Percentiles rank a stretch among this genome's conserved stretches.
These are phyloP conservation scores for Coemansia sp. DNA, from an alignment of 192 early-diverging fungal species.

Conservation along the genomic window DNA sequence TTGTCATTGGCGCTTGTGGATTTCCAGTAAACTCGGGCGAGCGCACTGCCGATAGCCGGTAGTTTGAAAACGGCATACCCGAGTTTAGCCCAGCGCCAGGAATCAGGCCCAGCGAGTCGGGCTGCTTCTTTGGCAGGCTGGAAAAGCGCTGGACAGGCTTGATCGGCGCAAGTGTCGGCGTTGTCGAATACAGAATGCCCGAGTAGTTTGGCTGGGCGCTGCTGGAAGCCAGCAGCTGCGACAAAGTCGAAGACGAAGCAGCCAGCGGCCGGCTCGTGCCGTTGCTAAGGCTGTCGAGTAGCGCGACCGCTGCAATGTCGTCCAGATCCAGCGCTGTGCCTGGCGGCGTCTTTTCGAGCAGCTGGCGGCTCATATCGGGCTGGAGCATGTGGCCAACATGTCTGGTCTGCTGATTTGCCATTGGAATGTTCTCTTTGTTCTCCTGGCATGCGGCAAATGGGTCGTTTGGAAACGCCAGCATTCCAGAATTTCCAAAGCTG, in stretches of 20 bases:
- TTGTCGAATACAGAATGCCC: slow-evolving; percentile 1
- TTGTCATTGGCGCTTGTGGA: neutral
- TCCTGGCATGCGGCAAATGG: slow-evolving; percentile 17
- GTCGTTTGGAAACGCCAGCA: slow-evolving; percentile 19
- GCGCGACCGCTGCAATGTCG: slow-evolving; percentile 48
- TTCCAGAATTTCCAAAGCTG: neutral
- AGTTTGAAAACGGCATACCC: slow-evolving; percentile 23
- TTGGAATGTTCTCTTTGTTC: slow-evolving; percentile 23
- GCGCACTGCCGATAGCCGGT: slow-evolving; percentile 23
- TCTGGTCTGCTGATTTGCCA: neutral
- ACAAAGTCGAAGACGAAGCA: slow-evolving; percentile 4
- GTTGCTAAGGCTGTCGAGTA: slow-evolving; percentile 45
- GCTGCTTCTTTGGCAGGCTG: neutral
- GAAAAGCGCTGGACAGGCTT: neutral
- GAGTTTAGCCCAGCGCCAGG: no score
- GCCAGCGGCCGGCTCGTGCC: neutral
- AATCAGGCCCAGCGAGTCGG: neutral
- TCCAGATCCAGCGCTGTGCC: slow-evolving; percentile 19
- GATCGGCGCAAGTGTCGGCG: neutral
- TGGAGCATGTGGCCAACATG: slow-evolving; percentile 5
- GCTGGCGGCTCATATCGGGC: slow-evolving; percentile 1
- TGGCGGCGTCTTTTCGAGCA: neutral
- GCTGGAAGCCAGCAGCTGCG: neutral
- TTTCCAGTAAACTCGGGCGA: slow-evolving; percentile 1
- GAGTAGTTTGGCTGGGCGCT: neutral